A percentile compares a stretch with the other conserved stretches of the same genome.
phyloP scores from a whole-genome alignment of 2,329 filamentous ascomycete species.

The Colletotrichum chrysophilum region DNA sequence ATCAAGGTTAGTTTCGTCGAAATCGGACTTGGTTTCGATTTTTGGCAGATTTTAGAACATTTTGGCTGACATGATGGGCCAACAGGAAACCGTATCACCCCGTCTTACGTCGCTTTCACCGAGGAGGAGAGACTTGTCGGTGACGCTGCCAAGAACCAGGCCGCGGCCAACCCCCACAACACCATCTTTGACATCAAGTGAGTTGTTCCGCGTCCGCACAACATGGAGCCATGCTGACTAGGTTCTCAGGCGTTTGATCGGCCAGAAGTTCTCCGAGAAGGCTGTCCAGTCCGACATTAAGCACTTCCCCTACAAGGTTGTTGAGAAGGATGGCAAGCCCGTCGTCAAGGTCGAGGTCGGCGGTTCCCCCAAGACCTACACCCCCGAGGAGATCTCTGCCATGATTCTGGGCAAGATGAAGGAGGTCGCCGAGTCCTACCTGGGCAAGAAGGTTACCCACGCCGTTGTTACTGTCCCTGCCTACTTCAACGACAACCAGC shows the following conservation, averaged over 20 bases:
- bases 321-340: slow-evolving; percentile 90
- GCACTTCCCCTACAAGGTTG: slow-evolving; percentile 97
- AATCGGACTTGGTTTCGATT: neutral
- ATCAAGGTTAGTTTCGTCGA: slow-evolving; percentile 60
- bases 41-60: neutral
- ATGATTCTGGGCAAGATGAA: slow-evolving; percentile 88
- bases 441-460: slow-evolving; percentile 84
- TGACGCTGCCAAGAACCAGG: slow-evolving; percentile 97
- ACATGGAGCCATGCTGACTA: slow-evolving; percentile 23
- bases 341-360: slow-evolving; percentile 76
- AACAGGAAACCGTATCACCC: slow-evolving; percentile 87
- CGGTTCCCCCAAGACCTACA: slow-evolving; percentile 73
- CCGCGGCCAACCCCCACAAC: slow-evolving; percentile 76
- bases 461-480: slow-evolving; percentile 93
- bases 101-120: slow-evolving; percentile 94
- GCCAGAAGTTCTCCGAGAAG: slow-evolving; percentile 82
- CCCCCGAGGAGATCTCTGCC: slow-evolving; percentile 80
- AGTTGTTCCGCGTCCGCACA: slow-evolving; percentile 36
- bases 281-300: slow-evolving; percentile 93
- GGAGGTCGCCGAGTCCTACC: slow-evolving; percentile 79
- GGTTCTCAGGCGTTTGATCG: slow-evolving; percentile 73
- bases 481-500: slow-evolving; percentile 99
- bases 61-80: neutral
- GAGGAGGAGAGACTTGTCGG: slow-evolving; percentile 96
- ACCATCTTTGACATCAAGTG: slow-evolving; percentile 87